These are phyloP conservation scores for Lipomyces yamadae DNA, from an alignment of 805 yeast genomes.

Conservation along the genomic window DNA sequence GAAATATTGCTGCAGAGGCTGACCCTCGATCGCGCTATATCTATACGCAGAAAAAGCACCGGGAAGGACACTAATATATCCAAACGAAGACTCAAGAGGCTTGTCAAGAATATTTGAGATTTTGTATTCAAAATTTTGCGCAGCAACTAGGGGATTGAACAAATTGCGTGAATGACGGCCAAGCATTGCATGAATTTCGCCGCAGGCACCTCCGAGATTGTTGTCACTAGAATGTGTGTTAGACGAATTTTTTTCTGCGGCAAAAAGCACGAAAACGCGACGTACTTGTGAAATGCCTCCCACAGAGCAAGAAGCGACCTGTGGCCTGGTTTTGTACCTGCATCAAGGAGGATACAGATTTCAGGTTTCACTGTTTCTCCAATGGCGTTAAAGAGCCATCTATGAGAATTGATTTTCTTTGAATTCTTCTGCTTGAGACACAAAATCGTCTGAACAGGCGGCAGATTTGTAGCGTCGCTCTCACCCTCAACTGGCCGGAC, in stretches of 20 bases:
- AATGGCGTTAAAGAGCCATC: constrained; percentile 72
- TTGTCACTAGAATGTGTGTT: constrained; percentile 46
- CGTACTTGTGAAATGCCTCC: constrained; percentile 59
- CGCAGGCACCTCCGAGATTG: constrained; percentile 71
- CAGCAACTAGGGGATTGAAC: constrained; percentile 65
- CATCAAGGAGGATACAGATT: constrained; percentile 61
- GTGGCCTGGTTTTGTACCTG: constrained; percentile 67
- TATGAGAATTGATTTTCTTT: constrained; percentile 67
- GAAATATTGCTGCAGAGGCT: constrained; percentile 69
- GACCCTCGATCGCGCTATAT: constrained; percentile 62
- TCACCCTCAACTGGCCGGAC: constrained; percentile 61
- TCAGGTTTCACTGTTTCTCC: constrained; percentile 63
- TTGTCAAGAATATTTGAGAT: constrained; percentile 70
- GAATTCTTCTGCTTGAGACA: constrained; percentile 67
- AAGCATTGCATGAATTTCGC: constrained; percentile 68
- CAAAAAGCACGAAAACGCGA: neutral
- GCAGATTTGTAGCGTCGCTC: constrained; percentile 55
- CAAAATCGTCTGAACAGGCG: constrained; percentile 66
- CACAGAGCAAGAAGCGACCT: constrained; percentile 63
- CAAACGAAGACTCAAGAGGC: constrained; percentile 68
- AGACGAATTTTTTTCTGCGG: neutral
- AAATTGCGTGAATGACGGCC: constrained; percentile 54
- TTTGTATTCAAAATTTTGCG: constrained; percentile 65
- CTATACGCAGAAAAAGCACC: constrained; percentile 74
- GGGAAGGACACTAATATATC: constrained; percentile 67